Conservation (phyloP, 73 alveolate species). For the Paraurostyla sp. region DNA sequence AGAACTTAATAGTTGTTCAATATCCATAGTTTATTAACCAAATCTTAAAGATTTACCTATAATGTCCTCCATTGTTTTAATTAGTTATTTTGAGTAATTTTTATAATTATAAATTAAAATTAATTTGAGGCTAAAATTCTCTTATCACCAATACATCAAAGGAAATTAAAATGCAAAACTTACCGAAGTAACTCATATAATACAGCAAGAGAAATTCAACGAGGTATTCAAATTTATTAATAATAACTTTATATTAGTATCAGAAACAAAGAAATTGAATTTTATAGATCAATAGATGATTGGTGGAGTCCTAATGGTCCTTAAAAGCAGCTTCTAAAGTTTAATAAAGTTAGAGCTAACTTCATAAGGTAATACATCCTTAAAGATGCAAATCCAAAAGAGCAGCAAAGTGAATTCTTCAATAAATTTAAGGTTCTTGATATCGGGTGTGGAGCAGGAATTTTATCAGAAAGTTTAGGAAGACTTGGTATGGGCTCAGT, state of each 20-base stretch:
- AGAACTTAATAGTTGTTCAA: constrained; percentile 10
- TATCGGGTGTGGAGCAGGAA: constrained; percentile 90
- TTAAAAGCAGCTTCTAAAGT: constrained; percentile 47
- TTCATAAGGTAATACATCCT: constrained; percentile 30
- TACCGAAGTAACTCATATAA: too few relatives aligned
- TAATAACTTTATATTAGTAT: not conserved
- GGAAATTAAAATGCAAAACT: too few relatives aligned
- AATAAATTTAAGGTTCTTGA: constrained; percentile 59
- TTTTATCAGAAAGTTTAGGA: too few relatives aligned
- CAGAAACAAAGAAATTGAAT: constrained; percentile 56
- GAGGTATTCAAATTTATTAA: not conserved
- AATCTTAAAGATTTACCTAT: constrained; percentile 24
- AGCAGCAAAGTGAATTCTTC: not conserved
- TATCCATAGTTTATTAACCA: constrained; percentile 23
- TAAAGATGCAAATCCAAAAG: not conserved
- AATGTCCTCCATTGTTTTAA: constrained; percentile 13
- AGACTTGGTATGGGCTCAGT: too few relatives aligned
- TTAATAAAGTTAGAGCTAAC: constrained; percentile 48
- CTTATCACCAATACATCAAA: too few relatives aligned
- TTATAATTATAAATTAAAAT: too few relatives aligned
- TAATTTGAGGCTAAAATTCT: too few relatives aligned
- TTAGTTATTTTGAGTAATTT: not conserved
- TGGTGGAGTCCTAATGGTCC: too few relatives aligned
- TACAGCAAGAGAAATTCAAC: too few relatives aligned
- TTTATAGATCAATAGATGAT: constrained; percentile 14